Evolutionary conservation across 2,329 filamentous ascomycete species (phyloP), one percentile per base, ranked within the genome.

Genomic region (Didymella keratinophila): DNA sequence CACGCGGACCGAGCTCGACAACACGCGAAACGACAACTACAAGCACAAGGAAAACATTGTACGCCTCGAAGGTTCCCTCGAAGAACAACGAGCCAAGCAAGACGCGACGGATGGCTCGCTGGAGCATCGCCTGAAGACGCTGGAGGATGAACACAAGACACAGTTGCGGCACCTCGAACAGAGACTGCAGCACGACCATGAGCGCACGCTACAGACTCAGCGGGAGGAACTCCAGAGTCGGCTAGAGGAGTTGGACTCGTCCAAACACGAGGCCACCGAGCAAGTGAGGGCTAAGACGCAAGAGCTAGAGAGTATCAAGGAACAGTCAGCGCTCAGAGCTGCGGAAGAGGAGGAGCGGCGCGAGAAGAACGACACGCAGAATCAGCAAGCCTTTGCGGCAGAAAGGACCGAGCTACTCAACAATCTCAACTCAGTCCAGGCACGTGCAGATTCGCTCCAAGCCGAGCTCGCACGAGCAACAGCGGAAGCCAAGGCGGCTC

Each of bases 1-100:
- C 52, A 75, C 73, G 9, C 69, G 70, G 5, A 67, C 67, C 4
- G 74, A 76, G 47, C 65, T 76, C 2, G 73, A 76, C 16, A 58
- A 58, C 27, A 54, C 69, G 12, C 70, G 72, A 7, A 63, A 61
- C 2, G 71, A 72, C 27, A 68, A 65, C 34, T 73, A 73, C 64
- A 71, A 64, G 53, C 68, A 74, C 25, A 71, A 71, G 36, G 71
- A 72, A 12, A 62, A 49, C 21, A 52, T 71, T 9, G 44, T 60
- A 1, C 54, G 21, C 1, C 28, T 74, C 16, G 62, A 72, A 42
- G 55, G 55, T 25, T 63, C 60, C 20, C 49, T 68, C 9, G 60
- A 68, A 11, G 51, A 61, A 23, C 62, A 67, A 30, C 59, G 42
- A 12, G 51, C 45, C 14, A 58, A 67, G 9, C 41, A 65, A 11